Conservation (phyloP, 2,329 filamentous ascomycete genomes). For the Raffaelea albimanens region DNA sequence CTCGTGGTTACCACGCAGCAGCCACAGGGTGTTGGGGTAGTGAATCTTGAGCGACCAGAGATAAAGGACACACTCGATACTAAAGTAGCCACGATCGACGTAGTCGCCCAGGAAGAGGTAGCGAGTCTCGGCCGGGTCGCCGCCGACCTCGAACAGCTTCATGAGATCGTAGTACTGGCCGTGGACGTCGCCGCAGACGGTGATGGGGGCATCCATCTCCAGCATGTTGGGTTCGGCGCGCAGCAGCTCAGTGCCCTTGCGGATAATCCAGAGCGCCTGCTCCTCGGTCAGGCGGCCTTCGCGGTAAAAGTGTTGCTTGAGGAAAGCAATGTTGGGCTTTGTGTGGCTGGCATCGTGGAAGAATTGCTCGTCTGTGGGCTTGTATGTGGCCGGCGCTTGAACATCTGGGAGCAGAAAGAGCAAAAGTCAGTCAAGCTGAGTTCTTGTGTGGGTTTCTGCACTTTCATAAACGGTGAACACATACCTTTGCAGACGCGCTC, state of each 20-base stretch:
- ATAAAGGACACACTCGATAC: conserved; percentile 97
- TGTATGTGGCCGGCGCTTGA: conserved; percentile 89
- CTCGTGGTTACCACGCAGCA: conserved; percentile 95
- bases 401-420: conserved; percentile 55
- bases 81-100: conserved; percentile 96
- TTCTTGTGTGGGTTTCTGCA: too few species aligned
- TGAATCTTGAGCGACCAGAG: conserved; percentile 98
- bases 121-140: conserved; percentile 89
- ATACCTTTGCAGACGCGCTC: conserved; percentile 98
- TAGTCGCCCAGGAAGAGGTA: conserved; percentile 98
- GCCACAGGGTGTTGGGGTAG: conserved; percentile 95
- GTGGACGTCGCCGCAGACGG: conserved; percentile 95
- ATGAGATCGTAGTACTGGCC: conserved; percentile 99
- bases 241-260: conserved; percentile 77
- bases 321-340: conserved; percentile 87
- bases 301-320: conserved; percentile 97
- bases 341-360: conserved; percentile 74
- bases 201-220: conserved; percentile 99
- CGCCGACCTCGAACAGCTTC: conserved; percentile 98
- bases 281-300: conserved; percentile 96
- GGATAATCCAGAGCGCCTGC: conserved; percentile 92
- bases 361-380: conserved; percentile 90
- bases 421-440: not conserved
- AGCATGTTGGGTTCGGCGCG: conserved; percentile 87
- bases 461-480: conserved; percentile 15